Percentiles rank a stretch among this genome's conserved stretches.
Evolutionary conservation across 2,329 filamentous ascomycete genomes (phyloP).

Genomic region (Didymella pinodella): DNA sequence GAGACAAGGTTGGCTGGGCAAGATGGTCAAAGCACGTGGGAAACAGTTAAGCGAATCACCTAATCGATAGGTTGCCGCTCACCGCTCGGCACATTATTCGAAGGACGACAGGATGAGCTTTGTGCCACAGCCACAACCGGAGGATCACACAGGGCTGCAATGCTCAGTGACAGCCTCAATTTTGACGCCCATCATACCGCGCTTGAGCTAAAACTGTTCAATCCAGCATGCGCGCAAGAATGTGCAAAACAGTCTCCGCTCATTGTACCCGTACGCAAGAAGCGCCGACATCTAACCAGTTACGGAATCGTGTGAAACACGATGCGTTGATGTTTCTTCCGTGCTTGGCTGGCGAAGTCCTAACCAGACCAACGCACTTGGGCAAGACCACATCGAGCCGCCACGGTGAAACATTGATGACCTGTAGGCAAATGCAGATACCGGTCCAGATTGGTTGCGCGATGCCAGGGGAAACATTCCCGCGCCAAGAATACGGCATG

Average conservation of each 20-base stretch:
- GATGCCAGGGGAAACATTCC: slow-evolving; percentile 28
- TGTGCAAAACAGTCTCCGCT: slow-evolving; percentile 4
- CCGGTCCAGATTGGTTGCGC: slow-evolving; percentile 34
- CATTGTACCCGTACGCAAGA: slow-evolving; percentile 3
- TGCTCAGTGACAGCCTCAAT: slow-evolving; percentile 4
- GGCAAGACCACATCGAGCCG: slow-evolving; percentile 20
- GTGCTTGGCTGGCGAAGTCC: slow-evolving; percentile 20
- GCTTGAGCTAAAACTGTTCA: not conserved
- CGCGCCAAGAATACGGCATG: slow-evolving; percentile 29
- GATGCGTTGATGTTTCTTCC: slow-evolving; percentile 19
- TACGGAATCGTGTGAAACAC: slow-evolving; percentile 22
- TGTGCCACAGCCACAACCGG: slow-evolving; percentile 18
- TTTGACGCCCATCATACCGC: slow-evolving; percentile 5
- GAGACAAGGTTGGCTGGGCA: slow-evolving; percentile 17
- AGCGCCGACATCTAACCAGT: slow-evolving; percentile 14
- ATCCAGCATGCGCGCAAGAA: slow-evolving; percentile 5
- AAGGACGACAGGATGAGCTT: not conserved
- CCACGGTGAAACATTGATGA: slow-evolving; percentile 21
- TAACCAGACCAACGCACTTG: slow-evolving; percentile 18
- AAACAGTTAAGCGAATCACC: slow-evolving; percentile 19
- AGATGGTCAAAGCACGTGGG: slow-evolving; percentile 12
- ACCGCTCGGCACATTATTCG: slow-evolving; percentile 8
- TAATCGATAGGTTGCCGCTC: slow-evolving; percentile 19
- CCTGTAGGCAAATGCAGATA: slow-evolving; percentile 7
- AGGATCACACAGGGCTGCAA: slow-evolving; percentile 16